phyloP scores from a whole-genome alignment of 176 grass and related monocot genomes.

The Tillandsia fasciculata region DNA sequence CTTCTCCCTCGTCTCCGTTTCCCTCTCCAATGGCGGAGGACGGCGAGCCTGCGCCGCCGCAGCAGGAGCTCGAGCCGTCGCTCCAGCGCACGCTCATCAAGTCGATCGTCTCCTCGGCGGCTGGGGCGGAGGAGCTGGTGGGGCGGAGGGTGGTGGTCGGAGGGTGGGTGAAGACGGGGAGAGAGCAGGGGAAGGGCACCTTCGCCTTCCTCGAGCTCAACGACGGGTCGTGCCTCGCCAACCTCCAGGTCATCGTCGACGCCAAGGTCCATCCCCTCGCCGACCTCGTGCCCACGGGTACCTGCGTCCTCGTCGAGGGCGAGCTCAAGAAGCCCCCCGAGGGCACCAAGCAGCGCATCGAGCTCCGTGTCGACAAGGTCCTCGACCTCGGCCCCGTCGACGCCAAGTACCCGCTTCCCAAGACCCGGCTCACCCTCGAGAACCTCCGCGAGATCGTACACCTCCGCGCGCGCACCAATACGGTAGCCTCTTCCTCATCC shows the following conservation, averaged over 20 bases:
- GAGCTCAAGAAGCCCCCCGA: constrained; percentile 62
- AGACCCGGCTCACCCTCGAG: constrained; percentile 71
- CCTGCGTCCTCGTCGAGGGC: constrained; percentile 76
- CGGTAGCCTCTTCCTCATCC: constrained; percentile 26
- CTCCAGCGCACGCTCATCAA: constrained; percentile 26
- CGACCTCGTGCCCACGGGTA: constrained; percentile 58
- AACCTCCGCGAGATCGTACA: constrained; percentile 69
- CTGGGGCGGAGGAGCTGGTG: constrained; percentile 12
- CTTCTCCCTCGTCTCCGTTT: neutral
- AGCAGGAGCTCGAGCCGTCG: constrained; percentile 29
- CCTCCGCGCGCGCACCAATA: constrained; percentile 75
- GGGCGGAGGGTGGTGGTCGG: constrained; percentile 54
- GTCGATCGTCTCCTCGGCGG: constrained; percentile 21
- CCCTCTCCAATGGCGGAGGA: constrained; percentile 12
- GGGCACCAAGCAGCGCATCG: constrained; percentile 68
- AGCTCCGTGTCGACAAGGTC: constrained; percentile 54
- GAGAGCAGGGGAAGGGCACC: constrained; percentile 56
- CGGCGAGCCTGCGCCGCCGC: constrained; percentile 12
- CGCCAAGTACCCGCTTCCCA: constrained; percentile 68
- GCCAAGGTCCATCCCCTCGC: constrained; percentile 42
- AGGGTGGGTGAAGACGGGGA: constrained; percentile 69
- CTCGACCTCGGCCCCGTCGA: constrained; percentile 73
- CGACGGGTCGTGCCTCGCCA: constrained; percentile 71
- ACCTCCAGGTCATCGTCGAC: constrained; percentile 74
- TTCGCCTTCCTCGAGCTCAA: constrained; percentile 87